A percentile compares a stretch with the other conserved stretches of the same genome.
Conservation (phyloP, 345 rosid species). For the Eucalyptus pauciflora region DNA sequence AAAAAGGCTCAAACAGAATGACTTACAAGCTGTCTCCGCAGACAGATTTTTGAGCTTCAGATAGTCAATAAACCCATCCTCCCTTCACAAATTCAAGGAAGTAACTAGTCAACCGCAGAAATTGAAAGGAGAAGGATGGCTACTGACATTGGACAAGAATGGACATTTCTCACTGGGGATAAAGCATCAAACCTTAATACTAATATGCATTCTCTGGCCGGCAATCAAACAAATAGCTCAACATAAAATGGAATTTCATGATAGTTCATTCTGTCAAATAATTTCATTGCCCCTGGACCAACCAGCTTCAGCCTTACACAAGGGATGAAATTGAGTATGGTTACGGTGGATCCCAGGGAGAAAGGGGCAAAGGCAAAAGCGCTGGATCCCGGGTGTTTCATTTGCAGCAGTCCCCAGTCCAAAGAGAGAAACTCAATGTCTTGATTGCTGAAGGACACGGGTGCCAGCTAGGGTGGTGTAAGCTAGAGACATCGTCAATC, state of each 20-base stretch:
- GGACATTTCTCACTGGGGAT: not conserved
- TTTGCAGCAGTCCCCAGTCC: not conserved
- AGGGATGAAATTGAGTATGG: not conserved
- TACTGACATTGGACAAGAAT: not conserved
- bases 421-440: not conserved
- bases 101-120: not conserved
- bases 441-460: not conserved
- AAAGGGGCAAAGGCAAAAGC: not conserved
- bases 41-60: conserved; percentile 38
- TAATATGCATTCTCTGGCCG: not conserved
- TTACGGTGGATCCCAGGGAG: not conserved
- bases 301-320: not conserved
- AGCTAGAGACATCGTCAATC: not conserved
- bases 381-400: not conserved
- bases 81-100: conserved; percentile 32
- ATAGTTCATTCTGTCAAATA: not conserved
- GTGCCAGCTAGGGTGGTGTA: not conserved
- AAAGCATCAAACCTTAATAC: not conserved
- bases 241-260: not conserved
- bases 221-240: not conserved
- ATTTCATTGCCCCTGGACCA: not conserved
- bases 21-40: conserved; percentile 61
- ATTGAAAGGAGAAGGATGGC: not conserved
- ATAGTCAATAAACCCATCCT: conserved; percentile 35
- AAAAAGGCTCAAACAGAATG: not conserved